phyloP scores from a whole-genome alignment of 164 flowering plant species.

The Magnolia changhungtana region DNA sequence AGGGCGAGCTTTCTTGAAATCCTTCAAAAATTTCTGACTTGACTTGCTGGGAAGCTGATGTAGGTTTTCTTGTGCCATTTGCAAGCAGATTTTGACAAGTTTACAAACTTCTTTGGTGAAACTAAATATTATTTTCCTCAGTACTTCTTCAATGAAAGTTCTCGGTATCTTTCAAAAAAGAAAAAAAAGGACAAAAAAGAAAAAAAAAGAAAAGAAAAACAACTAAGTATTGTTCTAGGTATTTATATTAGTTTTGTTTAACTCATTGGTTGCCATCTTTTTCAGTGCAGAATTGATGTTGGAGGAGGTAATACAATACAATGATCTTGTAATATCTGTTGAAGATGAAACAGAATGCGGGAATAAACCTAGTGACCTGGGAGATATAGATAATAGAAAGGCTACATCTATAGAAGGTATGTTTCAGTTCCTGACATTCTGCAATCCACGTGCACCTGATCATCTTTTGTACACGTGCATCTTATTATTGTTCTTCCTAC shows the following conservation, averaged over 20 bases:
- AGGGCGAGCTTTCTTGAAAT: background rate
- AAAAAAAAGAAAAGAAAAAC: no score
- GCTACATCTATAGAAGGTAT: slow-evolving; percentile 31
- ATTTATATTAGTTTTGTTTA: background rate
- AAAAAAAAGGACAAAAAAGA: no score
- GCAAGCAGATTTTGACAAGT: background rate
- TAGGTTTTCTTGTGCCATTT: background rate
- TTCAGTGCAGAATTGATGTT: slow-evolving; percentile 78
- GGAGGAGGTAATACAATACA: slow-evolving; percentile 81
- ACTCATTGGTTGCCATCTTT: slow-evolving; percentile 2
- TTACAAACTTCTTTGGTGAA: background rate
- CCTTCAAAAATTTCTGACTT: background rate
- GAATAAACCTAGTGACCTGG: slow-evolving; percentile 13
- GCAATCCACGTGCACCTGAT: background rate
- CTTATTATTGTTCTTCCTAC: background rate
- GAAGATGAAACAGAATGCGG: slow-evolving; percentile 25
- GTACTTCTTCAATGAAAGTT: no score
- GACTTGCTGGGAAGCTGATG: background rate
- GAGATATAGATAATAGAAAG: slow-evolving; percentile 11
- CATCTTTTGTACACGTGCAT: no score
- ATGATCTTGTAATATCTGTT: slow-evolving; percentile 69
- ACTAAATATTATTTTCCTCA: background rate
- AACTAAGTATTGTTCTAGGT: background rate
- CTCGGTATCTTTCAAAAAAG: no score
- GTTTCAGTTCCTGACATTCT: background rate